These are phyloP conservation scores for Thermoascus crustaceus DNA, from an alignment of 2,329 filamentous ascomycete genomes.

Conservation along the genomic window DNA sequence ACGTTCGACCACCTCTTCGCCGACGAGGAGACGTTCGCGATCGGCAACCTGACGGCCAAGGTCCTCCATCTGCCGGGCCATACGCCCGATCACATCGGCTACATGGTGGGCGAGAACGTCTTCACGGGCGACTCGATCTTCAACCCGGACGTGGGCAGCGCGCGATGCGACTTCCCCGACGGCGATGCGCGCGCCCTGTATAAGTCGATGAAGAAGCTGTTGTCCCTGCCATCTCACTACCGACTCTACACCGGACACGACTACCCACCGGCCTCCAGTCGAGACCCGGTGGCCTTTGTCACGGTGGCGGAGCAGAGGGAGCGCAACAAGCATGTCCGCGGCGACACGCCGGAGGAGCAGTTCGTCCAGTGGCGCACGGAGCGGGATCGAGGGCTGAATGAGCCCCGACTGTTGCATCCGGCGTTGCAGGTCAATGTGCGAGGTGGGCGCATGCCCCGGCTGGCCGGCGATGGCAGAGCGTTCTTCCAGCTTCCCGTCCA, in stretches of 20 bases:
- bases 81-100: constrained; percentile 54
- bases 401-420: constrained; percentile 29
- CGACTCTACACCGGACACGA: constrained; percentile 49
- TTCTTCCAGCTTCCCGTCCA: constrained; percentile 10
- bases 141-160: constrained; percentile 43
- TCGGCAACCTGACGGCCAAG: constrained; percentile 41
- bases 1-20: constrained; percentile 48
- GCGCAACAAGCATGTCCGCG: constrained; percentile 27
- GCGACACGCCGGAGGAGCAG: constrained; percentile 17
- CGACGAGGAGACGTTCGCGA: constrained; percentile 46
- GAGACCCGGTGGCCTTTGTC: constrained; percentile 20
- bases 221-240: constrained; percentile 34
- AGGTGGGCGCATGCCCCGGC: constrained; percentile 26
- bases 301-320: constrained; percentile 28
- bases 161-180: constrained; percentile 47
- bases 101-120: constrained; percentile 42
- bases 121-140: constrained; percentile 48
- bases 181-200: constrained; percentile 39
- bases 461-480: constrained; percentile 8
- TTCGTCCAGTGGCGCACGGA: constrained; percentile 26
- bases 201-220: constrained; percentile 35
- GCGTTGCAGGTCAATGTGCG: constrained; percentile 34
- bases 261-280: constrained; percentile 30
- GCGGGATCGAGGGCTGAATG: constrained; percentile 21
- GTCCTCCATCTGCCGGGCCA: constrained; percentile 53